Evolutionary conservation across 352 stramenopile genomes (phyloP), one percentile per base, ranked within the genome.

Genomic region (Paralagenidium karlingii): DNA sequence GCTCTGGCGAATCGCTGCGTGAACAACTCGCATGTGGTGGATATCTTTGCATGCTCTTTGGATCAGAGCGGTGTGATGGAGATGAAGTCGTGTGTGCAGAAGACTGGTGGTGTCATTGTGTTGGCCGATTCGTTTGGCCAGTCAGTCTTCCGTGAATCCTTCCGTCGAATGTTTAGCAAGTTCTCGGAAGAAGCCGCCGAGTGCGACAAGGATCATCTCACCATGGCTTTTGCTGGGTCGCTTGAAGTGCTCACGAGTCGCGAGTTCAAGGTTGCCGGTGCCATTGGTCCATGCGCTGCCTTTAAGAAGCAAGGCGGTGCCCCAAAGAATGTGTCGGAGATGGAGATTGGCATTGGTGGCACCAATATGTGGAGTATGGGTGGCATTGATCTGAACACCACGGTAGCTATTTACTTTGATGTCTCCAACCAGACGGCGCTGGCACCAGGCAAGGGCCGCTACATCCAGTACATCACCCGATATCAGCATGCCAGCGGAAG

Each of bases 331-430:
- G 95, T 99, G 16, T 94, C 87, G 24, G 96, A 99, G 49, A 83
- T 96, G 25, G 89, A 98, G 60, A 96, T 99, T 34, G 96, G 96
- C 32, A 64, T 94, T 13, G 74, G 71, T n/a, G 74, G 73, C 27
- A 89, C 75, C 13, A 90, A 92, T 49, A 63, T 66, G 33, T 99
- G 96, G 96, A 94, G 84, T 48, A 82, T 99, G 58, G 95, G 96
- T 27, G 95, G 94, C 28, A 78, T 99, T 34, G 95, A 98, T 55
- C 95, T 95, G 16, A 83, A 91, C 37, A 98, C 94, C n/a, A 99
- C 95, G 1, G 57, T 99, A 32, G 96, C 95, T 40, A 68, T 99
- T 42, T 99, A 99, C 68, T 99, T 99, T 70, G 96, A 99, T 55
- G 82, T 99, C 45, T 85, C 82, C 12, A 91, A 90, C 62, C 76